Evolutionary conservation across 768 basidiomycete species (phyloP).

Genomic region (Leucocoprinus leucothites): DNA sequence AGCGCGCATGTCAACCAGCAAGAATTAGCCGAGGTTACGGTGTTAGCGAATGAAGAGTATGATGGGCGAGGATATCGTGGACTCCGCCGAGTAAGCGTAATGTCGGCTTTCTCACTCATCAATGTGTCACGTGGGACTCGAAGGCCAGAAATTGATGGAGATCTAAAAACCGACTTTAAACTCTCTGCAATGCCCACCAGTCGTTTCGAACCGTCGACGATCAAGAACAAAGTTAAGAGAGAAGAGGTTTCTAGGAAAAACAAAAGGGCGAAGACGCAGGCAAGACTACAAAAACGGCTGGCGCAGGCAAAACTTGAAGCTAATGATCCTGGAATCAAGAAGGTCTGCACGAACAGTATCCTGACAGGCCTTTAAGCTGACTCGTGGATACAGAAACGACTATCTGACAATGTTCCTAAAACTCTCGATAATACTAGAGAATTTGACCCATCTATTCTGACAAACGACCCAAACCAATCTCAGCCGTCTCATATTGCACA

Average conservation of each 20-base stretch:
- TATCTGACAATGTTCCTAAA: conserved; percentile 80
- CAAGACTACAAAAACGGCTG: conserved; percentile 77
- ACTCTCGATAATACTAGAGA: conserved; percentile 95
- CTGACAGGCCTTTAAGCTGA: not conserved
- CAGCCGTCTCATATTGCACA: conserved; percentile 31
- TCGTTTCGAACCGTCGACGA: conserved; percentile 61
- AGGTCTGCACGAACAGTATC: conserved; percentile 41
- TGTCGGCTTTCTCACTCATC: not conserved
- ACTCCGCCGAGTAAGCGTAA: too few species aligned
- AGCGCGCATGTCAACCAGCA: conserved; percentile 1
- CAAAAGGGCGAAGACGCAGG: conserved; percentile 76
- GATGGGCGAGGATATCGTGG: too few species aligned
- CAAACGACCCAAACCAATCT: conserved; percentile 43
- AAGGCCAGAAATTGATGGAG: too few species aligned
- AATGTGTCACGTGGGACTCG: not conserved
- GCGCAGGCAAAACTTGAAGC: conserved; percentile 76
- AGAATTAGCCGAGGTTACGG: not conserved
- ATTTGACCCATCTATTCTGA: conserved; percentile 68
- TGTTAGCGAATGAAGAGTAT: not conserved
- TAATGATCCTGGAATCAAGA: conserved; percentile 72
- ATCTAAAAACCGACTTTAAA: not conserved
- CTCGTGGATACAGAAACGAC: conserved; percentile 56
- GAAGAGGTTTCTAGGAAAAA: conserved; percentile 70
- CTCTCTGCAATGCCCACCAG: conserved; percentile 44
- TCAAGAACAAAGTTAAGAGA: conserved; percentile 87